A percentile compares a stretch with the other conserved stretches of the same genome.
phyloP scores from a whole-genome alignment of 2,329 filamentous ascomycete genomes.

The Blastomyces silverae region DNA sequence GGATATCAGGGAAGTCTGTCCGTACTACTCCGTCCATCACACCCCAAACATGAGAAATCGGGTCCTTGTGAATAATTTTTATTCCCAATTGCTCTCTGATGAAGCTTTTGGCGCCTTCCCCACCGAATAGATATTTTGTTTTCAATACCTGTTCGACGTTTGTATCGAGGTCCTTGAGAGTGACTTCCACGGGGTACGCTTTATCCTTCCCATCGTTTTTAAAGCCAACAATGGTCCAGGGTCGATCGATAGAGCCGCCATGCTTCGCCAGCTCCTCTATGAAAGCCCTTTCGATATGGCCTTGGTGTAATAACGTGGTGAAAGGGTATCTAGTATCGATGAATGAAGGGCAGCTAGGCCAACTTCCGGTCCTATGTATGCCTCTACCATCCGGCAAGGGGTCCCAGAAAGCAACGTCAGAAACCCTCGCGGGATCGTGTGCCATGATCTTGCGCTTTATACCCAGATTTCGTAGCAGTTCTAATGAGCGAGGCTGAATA shows the following conservation, averaged over 20 bases:
- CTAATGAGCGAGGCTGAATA: conserved; percentile 40
- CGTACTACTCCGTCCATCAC: conserved; percentile 70
- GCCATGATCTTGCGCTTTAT: conserved; percentile 37
- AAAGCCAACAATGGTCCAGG: conserved; percentile 58
- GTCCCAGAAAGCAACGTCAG: conserved; percentile 62
- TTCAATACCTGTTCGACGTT: conserved; percentile 44
- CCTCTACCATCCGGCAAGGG: conserved; percentile 47
- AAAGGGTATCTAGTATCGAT: conserved; percentile 61
- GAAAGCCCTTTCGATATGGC: conserved; percentile 64
- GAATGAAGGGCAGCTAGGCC: conserved; percentile 84
- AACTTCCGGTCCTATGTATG: conserved; percentile 58
- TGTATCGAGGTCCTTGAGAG: conserved; percentile 44
- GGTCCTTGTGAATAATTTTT: conserved; percentile 57
- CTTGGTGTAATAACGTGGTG: conserved; percentile 65
- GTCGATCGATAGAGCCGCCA: conserved; percentile 50
- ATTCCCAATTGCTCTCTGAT: conserved; percentile 52
- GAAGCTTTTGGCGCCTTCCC: conserved; percentile 62
- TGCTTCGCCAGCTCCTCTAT: conserved; percentile 58
- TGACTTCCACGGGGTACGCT: conserved; percentile 58
- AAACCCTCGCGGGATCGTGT: conserved; percentile 70
- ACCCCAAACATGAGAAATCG: conserved; percentile 65
- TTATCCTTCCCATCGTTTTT: conserved; percentile 59
- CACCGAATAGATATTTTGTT: conserved; percentile 64
- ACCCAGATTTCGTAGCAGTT: conserved; percentile 40
- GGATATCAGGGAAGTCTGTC: conserved; percentile 71